phyloP scores from a whole-genome alignment of 169 alveolate genomes.

The Plasmodium adleri region DNA sequence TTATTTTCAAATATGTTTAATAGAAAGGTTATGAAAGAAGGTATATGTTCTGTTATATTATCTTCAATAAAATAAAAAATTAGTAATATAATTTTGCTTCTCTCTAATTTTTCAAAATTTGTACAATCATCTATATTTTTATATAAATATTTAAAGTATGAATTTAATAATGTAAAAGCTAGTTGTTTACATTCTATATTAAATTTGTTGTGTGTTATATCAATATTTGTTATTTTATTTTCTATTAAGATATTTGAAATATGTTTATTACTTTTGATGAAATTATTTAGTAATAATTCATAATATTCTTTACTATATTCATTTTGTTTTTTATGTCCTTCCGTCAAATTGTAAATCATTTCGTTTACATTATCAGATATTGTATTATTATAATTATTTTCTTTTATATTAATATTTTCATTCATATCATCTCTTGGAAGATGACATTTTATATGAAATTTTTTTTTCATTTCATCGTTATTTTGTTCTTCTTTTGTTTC shows the following conservation, averaged over 20 bases:
- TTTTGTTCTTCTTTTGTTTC: background rate
- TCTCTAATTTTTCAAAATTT: slow-evolving; percentile 29
- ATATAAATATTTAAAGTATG: slow-evolving; percentile 40
- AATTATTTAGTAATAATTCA: slow-evolving; percentile 12
- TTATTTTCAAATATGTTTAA: slow-evolving; percentile 39
- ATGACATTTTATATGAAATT: background rate
- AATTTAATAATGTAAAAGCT: slow-evolving; percentile 43
- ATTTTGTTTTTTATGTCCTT: background rate
- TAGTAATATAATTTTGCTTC: slow-evolving; percentile 40
- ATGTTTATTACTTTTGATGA: slow-evolving; percentile 16
- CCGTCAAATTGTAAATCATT: too few species aligned
- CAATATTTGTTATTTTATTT: slow-evolving; percentile 28
- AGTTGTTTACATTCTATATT: slow-evolving; percentile 30
- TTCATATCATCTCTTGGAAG: background rate
- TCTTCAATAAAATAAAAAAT: slow-evolving; percentile 64
- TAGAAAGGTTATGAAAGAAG: slow-evolving; percentile 26
- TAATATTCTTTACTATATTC: slow-evolving; percentile 19
- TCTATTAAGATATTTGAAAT: slow-evolving; percentile 33
- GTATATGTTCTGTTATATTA: slow-evolving; percentile 69
- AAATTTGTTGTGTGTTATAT: slow-evolving; percentile 42
- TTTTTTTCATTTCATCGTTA: background rate
- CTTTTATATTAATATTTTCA: background rate
- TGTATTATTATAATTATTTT: background rate
- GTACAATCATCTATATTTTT: slow-evolving; percentile 20
- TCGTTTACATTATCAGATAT: background rate